Conservation (phyloP, 352 stramenopile genomes). For the Phytophthora syringae region DNA sequence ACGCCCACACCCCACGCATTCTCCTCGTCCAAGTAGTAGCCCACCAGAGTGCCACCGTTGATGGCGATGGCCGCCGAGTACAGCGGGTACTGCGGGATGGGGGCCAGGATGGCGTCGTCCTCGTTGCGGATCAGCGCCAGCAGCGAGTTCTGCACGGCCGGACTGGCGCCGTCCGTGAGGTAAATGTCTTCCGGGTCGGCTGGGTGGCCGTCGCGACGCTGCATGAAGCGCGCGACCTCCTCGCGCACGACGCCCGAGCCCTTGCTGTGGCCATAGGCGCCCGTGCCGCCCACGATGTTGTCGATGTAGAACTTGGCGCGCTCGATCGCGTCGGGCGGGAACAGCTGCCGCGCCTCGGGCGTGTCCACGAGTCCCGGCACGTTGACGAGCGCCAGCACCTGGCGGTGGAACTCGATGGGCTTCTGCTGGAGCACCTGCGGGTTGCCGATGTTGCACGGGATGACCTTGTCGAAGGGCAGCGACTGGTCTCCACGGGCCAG, state of each 20-base stretch:
- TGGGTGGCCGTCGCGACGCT: conserved; percentile 89
- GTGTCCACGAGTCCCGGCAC: conserved; percentile 88
- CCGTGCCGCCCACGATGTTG: conserved; percentile 88
- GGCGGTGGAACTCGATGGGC: conserved; percentile 93
- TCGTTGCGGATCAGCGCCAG: conserved; percentile 90
- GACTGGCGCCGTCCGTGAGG: conserved; percentile 97
- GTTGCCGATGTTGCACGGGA: conserved; percentile 99
- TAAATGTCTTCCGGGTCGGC: conserved; percentile 96
- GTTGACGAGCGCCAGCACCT: conserved; percentile 93
- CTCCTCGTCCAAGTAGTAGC: conserved; percentile 98
- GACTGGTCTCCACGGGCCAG: conserved; percentile 64
- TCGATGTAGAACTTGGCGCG: conserved; percentile 90
- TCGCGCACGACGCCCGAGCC: conserved; percentile 87
- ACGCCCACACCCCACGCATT: conserved; percentile 91
- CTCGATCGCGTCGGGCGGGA: conserved; percentile 86
- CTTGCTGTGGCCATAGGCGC: conserved; percentile 94
- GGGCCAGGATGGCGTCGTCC: conserved; percentile 93
- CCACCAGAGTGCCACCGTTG: conserved; percentile 93
- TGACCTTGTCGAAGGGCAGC: conserved; percentile 93
- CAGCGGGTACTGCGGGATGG: conserved; percentile 99
- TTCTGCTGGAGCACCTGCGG: conserved; percentile 95
- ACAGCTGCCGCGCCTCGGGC: conserved; percentile 81
- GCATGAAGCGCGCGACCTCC: conserved; percentile 91
- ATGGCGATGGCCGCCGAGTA: conserved; percentile 98
- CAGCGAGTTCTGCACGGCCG: conserved; percentile 94